Percentiles rank a stretch among this genome's conserved stretches.
These are phyloP conservation scores for Cantharellus cinnabarinus DNA, from an alignment of 768 basidiomycete species.

Conservation along the genomic window DNA sequence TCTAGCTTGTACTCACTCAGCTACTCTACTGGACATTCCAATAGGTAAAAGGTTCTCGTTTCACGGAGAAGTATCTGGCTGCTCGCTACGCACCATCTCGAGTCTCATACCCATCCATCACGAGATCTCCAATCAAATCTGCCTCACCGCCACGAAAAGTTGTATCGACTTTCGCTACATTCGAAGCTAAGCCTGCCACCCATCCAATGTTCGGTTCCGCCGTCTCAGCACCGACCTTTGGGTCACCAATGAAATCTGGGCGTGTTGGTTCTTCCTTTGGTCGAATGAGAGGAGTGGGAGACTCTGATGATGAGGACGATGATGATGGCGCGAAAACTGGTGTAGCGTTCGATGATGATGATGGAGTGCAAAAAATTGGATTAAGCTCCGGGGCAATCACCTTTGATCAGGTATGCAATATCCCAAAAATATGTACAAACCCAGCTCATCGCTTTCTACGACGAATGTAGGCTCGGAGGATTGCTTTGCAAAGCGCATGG, in stretches of 20 bases:
- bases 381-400: conserved; percentile 71
- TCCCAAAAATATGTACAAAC: not conserved
- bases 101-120: conserved; percentile 23
- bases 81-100: conserved; percentile 17
- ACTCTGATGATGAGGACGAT: conserved; percentile 46
- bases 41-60: conserved; percentile 83
- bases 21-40: not conserved
- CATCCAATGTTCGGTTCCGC: conserved; percentile 7
- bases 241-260: not conserved
- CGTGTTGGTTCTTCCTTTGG: conserved; percentile 38
- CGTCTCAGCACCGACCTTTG: not conserved
- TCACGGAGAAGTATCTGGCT: conserved; percentile 88
- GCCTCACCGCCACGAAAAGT: conserved; percentile 72
- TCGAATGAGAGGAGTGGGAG: conserved; percentile 28
- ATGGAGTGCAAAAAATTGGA: conserved; percentile 48
- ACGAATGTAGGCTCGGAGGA: conserved; percentile 43
- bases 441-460: conserved; percentile 4
- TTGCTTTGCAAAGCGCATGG: conserved; percentile 83
- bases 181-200: conserved; percentile 39
- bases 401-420: conserved; percentile 56
- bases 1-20: not conserved
- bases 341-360: conserved; percentile 15
- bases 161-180: conserved; percentile 72
- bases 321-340: conserved; percentile 36
- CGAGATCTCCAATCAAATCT: conserved; percentile 17